Evolutionary conservation across 805 yeast genomes (phyloP).

Genomic region (Vanderwaltozyma verrucispora): DNA sequence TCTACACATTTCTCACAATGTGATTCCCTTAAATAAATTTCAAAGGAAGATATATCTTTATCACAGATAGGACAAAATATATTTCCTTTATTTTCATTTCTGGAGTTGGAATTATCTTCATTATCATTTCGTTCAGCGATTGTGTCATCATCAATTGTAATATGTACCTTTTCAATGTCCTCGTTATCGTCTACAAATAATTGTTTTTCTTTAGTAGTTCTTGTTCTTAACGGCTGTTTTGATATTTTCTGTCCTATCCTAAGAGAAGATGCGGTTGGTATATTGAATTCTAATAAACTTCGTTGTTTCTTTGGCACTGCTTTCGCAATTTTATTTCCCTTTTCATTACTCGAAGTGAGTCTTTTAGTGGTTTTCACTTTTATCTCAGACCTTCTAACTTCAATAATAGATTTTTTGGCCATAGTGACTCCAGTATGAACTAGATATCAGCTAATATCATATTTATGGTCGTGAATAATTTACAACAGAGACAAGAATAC

Average conservation of each 20-base stretch:
- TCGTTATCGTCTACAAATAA: slow-evolving; percentile 4
- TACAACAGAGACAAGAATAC: no score
- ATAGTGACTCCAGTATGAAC: no score
- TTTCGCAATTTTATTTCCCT: no score
- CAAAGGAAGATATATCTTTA: slow-evolving; percentile 29
- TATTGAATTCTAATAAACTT: slow-evolving; percentile 18
- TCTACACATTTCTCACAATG: slow-evolving; percentile 49
- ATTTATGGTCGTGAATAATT: no score
- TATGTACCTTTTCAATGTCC: slow-evolving; percentile 1
- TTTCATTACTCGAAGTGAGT: background rate
- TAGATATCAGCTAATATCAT: no score
- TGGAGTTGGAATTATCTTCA: no score
- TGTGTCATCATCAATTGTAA: slow-evolving; percentile 6
- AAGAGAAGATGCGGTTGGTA: slow-evolving; percentile 13
- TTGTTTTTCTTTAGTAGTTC: background rate
- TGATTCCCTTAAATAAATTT: slow-evolving; percentile 34
- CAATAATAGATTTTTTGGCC: slow-evolving; percentile 11
- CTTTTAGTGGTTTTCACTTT: slow-evolving; percentile 1
- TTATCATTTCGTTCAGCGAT: no score
- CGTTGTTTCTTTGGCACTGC: slow-evolving; percentile 10
- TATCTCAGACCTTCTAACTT: slow-evolving; percentile 9
- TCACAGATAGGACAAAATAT: slow-evolving; percentile 45
- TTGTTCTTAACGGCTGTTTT: background rate
- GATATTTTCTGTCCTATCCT: slow-evolving; percentile 2
- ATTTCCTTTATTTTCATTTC: no score